phyloP scores from a whole-genome alignment of 2,329 filamentous ascomycete species.

The Coniochaeta sp. region DNA sequence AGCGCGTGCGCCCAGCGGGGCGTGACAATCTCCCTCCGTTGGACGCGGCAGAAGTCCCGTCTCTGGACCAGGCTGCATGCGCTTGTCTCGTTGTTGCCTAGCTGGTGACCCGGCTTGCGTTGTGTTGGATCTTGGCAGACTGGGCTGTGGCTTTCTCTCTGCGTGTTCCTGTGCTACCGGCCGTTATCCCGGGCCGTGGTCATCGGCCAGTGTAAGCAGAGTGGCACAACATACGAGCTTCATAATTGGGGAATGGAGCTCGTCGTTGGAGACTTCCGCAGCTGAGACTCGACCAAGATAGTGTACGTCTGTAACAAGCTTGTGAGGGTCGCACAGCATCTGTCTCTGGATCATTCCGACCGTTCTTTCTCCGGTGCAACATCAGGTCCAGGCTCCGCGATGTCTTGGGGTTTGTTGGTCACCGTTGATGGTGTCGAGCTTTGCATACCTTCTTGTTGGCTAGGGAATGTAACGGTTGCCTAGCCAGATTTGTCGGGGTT shows the following conservation, averaged over 20 bases:
- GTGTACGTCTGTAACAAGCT: neutral
- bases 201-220: neutral
- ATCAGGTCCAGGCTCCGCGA: neutral
- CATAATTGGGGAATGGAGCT: neutral
- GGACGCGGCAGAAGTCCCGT: neutral
- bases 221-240: neutral
- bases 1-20: too few relatives aligned
- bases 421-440: neutral
- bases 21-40: neutral
- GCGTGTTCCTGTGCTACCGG: neutral
- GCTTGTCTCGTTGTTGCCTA: slow-evolving; percentile 1
- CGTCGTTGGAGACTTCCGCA: neutral
- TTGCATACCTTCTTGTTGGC: neutral
- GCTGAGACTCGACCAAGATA: neutral
- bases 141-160: neutral
- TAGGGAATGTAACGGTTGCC: neutral
- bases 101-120: neutral
- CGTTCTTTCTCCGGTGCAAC: neutral
- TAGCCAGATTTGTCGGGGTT: neutral
- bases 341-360: too few relatives aligned
- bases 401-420: neutral
- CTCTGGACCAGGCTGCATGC: neutral
- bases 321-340: neutral
- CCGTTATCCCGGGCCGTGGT: neutral
- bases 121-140: neutral